Percentiles rank a stretch among this genome's conserved stretches.
Evolutionary conservation across 2,329 filamentous ascomycete species (phyloP).

Genomic region (Fusarium zealandicum): DNA sequence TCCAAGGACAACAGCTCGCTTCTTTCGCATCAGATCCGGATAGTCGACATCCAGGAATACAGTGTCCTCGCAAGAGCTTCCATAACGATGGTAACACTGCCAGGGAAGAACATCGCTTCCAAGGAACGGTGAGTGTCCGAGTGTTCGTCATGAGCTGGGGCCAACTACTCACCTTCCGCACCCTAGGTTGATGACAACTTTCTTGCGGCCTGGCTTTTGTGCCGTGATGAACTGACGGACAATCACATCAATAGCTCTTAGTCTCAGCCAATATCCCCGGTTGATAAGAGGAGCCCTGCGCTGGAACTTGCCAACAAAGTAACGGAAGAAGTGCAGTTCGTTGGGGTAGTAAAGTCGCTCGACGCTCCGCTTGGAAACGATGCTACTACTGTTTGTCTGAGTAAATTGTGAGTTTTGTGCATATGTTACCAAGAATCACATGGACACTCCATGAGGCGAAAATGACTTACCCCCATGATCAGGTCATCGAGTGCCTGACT

Average conservation of each 20-base stretch:
- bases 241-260: conserved; percentile 80
- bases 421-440: not conserved
- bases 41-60: conserved; percentile 89
- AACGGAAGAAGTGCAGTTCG: conserved; percentile 83
- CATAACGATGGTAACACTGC: conserved; percentile 76
- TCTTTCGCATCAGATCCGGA: conserved; percentile 77
- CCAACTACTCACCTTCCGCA: conserved; percentile 79
- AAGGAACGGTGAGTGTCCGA: conserved; percentile 7
- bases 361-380: conserved; percentile 92
- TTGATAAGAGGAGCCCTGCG: conserved; percentile 89
- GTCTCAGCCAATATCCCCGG: conserved; percentile 84
- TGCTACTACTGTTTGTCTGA: conserved; percentile 88
- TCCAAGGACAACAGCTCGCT: conserved; percentile 70
- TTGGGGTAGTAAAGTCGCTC: conserved; percentile 82
- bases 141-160: not conserved
- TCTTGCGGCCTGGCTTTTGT: conserved; percentile 59
- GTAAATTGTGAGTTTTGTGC: not conserved
- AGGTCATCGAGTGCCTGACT: conserved; percentile 55
- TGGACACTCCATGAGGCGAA: not conserved
- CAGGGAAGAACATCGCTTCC: conserved; percentile 85
- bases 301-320: conserved; percentile 86
- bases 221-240: conserved; percentile 75
- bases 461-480: conserved; percentile 61
- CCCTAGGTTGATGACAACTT: conserved; percentile 83
- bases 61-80: conserved; percentile 61